These are phyloP conservation scores for Oryza nivara DNA, from an alignment of 176 grass and related monocot genomes.

Conservation along the genomic window DNA sequence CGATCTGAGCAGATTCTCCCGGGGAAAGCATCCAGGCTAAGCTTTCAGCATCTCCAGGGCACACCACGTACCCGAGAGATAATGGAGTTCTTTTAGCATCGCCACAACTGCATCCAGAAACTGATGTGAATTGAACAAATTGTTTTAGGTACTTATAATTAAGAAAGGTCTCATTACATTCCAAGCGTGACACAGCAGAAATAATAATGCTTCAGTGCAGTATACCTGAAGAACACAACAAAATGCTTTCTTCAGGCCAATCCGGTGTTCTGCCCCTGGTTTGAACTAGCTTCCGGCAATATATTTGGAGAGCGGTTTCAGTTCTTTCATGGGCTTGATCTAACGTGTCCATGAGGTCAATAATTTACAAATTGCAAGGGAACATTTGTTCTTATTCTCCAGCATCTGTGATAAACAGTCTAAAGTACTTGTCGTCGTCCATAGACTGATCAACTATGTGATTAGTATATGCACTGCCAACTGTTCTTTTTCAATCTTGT, in stretches of 20 bases:
- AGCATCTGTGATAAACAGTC: conserved; percentile 41
- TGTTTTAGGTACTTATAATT: conserved; percentile 4
- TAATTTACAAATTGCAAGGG: conserved; percentile 38
- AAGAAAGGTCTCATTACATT: conserved; percentile 9
- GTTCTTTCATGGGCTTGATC: conserved; percentile 31
- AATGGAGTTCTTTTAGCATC: background rate
- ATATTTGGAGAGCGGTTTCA: conserved; percentile 41
- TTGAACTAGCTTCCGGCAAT: conserved; percentile 47
- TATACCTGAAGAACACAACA: conserved; percentile 36
- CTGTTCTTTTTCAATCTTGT: conserved; percentile 23
- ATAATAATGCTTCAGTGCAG: conserved; percentile 25
- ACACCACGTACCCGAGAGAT: conserved; percentile 9
- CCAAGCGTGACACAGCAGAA: conserved; percentile 14
- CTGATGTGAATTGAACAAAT: conserved; percentile 12
- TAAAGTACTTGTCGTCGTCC: conserved; percentile 23
- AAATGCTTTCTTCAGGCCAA: conserved; percentile 30
- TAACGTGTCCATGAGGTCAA: conserved; percentile 29
- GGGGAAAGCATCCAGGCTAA: conserved; percentile 18
- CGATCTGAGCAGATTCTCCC: conserved; percentile 37
- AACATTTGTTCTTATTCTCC: conserved; percentile 56
- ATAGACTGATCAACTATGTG: conserved; percentile 26
- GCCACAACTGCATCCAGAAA: conserved; percentile 10
- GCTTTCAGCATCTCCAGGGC: background rate
- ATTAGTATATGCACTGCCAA: conserved; percentile 25
- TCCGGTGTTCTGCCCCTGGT: conserved; percentile 63